Conservation (phyloP, 2,329 filamentous ascomycete genomes). For the Neoascochyta sp. region DNA sequence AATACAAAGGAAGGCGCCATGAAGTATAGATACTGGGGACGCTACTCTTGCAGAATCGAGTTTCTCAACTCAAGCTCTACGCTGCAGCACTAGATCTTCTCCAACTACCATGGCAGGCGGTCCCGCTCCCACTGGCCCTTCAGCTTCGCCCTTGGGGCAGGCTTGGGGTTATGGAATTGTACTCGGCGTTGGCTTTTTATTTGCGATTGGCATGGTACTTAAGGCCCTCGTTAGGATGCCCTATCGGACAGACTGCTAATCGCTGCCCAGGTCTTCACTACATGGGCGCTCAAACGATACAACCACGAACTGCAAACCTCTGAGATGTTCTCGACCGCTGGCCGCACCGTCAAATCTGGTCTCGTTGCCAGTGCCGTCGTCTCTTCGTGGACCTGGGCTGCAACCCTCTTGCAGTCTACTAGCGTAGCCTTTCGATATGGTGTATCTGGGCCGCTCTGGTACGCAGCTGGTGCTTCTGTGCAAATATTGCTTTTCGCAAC, state of each 20-base stretch:
- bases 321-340: slow-evolving; percentile 30
- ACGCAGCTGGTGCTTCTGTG: slow-evolving; percentile 31
- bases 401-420: slow-evolving; percentile 28
- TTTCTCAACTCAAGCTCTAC: too few relatives aligned
- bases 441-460: slow-evolving; percentile 35
- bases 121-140: slow-evolving; percentile 22
- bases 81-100: too few relatives aligned
- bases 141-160: slow-evolving; percentile 24
- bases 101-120: slow-evolving; percentile 21
- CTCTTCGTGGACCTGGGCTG: slow-evolving; percentile 31
- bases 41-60: too few relatives aligned
- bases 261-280: slow-evolving; percentile 20
- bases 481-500: slow-evolving; percentile 32
- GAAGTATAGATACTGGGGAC: slow-evolving; percentile 18
- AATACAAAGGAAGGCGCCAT: too few relatives aligned
- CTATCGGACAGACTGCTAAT: neutral
- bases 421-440: slow-evolving; percentile 36
- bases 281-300: slow-evolving; percentile 30
- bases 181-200: slow-evolving; percentile 30
- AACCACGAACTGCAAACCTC: slow-evolving; percentile 31
- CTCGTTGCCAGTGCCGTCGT: slow-evolving; percentile 31
- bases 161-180: slow-evolving; percentile 35
- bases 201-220: slow-evolving; percentile 28
- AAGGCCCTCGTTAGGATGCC: too few relatives aligned
- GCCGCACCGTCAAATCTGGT: slow-evolving; percentile 32